phyloP scores from a whole-genome alignment of 1,139 yeast genomes.

The Kodamaea derodonti region DNA sequence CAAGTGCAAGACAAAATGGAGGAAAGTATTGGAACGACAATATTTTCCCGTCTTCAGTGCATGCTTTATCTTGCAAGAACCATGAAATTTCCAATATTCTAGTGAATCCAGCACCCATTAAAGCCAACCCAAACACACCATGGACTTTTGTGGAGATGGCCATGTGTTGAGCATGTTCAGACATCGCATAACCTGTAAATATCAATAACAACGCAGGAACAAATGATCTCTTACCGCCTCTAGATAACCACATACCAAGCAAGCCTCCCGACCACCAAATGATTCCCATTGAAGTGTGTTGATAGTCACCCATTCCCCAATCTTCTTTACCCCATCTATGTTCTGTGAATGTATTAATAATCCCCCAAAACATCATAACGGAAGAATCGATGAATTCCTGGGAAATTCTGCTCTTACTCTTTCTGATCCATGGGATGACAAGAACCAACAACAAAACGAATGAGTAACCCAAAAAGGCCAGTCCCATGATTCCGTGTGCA shows the following conservation, averaged over 20 bases:
- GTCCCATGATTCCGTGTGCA: conserved; percentile 97
- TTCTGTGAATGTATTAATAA: conserved; percentile 90
- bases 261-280: conserved; percentile 96
- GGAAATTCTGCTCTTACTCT: conserved; percentile 32
- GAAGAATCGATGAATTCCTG: conserved; percentile 85
- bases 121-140: conserved; percentile 73
- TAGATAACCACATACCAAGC: conserved; percentile 71
- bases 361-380: conserved; percentile 85
- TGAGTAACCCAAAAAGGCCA: conserved; percentile 79
- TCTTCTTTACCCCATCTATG: conserved; percentile 87
- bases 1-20: conserved; percentile 69
- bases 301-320: conserved; percentile 90
- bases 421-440: conserved; percentile 64
- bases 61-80: conserved; percentile 54
- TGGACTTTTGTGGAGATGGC: conserved; percentile 82
- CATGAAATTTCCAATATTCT: conserved; percentile 78
- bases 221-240: conserved; percentile 64
- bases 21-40: conserved; percentile 79
- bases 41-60: conserved; percentile 44
- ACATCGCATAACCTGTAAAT: conserved; percentile 93
- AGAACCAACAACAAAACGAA: conserved; percentile 63
- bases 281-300: conserved; percentile 94
- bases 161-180: conserved; percentile 76
- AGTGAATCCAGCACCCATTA: conserved; percentile 72
- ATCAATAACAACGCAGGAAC: conserved; percentile 78